phyloP scores from a whole-genome alignment of 1,284 basidiomycete genomes.

The Tausonia pullulans region DNA sequence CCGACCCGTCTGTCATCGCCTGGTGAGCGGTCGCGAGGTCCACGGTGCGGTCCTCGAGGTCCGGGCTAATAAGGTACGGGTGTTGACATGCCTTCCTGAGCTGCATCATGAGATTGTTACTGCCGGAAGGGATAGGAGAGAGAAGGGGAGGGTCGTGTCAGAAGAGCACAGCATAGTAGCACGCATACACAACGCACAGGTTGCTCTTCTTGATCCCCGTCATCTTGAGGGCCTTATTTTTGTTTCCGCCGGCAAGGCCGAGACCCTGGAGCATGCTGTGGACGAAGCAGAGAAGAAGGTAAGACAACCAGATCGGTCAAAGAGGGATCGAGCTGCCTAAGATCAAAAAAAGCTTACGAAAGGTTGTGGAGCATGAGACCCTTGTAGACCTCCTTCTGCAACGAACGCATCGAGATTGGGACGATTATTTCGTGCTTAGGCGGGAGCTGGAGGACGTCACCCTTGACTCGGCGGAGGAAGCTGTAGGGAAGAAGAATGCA shows the following conservation, averaged over 20 bases:
- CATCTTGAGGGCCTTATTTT: neutral
- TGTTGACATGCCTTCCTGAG: slow-evolving; percentile 59
- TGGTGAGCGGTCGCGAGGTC: slow-evolving; percentile 54
- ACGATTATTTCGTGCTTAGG: slow-evolving; percentile 72
- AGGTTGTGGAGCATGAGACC: slow-evolving; percentile 55
- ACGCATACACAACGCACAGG: slow-evolving; percentile 15
- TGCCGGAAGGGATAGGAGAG: slow-evolving; percentile 29
- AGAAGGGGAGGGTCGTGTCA: neutral
- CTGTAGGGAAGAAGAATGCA: neutral
- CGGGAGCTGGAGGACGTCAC: slow-evolving; percentile 80
- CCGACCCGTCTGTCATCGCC: slow-evolving; percentile 70
- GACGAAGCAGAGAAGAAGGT: slow-evolving; percentile 14
- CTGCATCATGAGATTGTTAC: slow-evolving; percentile 73
- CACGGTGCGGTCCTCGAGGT: slow-evolving; percentile 65
- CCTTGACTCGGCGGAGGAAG: slow-evolving; percentile 84
- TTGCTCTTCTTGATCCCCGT: slow-evolving; percentile 21
- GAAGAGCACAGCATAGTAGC: neutral
- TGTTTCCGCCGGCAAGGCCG: slow-evolving; percentile 10
- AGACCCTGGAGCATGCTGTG: slow-evolving; percentile 48
- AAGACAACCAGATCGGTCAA: neutral
- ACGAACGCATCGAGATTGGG: slow-evolving; percentile 73
- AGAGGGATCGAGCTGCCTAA: neutral
- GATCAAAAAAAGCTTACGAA: neutral
- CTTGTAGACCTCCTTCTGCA: slow-evolving; percentile 84
- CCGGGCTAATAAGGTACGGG: slow-evolving; percentile 72